Conservation (phyloP, 2,329 filamentous ascomycete species). For the Colletotrichum paranaense region DNA sequence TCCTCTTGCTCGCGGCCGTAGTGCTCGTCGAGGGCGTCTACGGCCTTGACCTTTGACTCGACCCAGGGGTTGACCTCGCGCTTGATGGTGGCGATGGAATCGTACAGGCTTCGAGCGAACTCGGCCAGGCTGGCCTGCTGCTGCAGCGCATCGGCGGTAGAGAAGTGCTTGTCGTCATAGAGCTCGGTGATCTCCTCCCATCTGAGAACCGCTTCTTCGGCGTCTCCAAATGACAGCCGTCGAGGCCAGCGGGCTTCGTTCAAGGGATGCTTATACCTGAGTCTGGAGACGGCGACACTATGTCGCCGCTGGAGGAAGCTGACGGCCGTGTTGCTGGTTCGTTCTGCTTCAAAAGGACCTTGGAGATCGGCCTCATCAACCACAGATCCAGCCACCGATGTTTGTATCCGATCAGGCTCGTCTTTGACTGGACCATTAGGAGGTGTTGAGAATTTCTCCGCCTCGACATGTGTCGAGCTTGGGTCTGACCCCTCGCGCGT, state of each 20-base stretch:
- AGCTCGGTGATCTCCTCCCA: slow-evolving; percentile 69
- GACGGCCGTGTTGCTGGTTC: slow-evolving; percentile 54
- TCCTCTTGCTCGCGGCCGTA: slow-evolving; percentile 73
- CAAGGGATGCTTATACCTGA: slow-evolving; percentile 44
- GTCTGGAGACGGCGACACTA: slow-evolving; percentile 57
- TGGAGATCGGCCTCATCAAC: slow-evolving; percentile 70
- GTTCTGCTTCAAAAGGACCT: slow-evolving; percentile 62
- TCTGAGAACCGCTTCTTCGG: slow-evolving; percentile 77
- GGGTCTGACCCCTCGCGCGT: slow-evolving; percentile 13
- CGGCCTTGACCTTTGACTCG: slow-evolving; percentile 62
- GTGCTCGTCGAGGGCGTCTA: slow-evolving; percentile 70
- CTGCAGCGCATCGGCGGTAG: slow-evolving; percentile 35
- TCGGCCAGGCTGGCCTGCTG: slow-evolving; percentile 53
- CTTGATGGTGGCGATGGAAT: slow-evolving; percentile 63
- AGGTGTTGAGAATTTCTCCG: slow-evolving; percentile 8
- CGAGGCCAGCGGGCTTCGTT: slow-evolving; percentile 76
- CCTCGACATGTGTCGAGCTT: slow-evolving; percentile 18
- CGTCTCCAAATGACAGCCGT: slow-evolving; percentile 79
- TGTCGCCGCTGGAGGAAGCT: slow-evolving; percentile 71
- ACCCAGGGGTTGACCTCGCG: slow-evolving; percentile 71
- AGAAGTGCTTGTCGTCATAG: slow-evolving; percentile 43
- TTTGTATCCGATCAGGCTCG: slow-evolving; percentile 18
- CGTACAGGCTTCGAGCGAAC: slow-evolving; percentile 66
- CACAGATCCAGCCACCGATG: slow-evolving; percentile 69
- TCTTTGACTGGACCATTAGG: slow-evolving; percentile 23